Base-by-base conservation (phyloP, 805 yeast genomes). In the Wickerhamomyces hampshirensis region DNA sequence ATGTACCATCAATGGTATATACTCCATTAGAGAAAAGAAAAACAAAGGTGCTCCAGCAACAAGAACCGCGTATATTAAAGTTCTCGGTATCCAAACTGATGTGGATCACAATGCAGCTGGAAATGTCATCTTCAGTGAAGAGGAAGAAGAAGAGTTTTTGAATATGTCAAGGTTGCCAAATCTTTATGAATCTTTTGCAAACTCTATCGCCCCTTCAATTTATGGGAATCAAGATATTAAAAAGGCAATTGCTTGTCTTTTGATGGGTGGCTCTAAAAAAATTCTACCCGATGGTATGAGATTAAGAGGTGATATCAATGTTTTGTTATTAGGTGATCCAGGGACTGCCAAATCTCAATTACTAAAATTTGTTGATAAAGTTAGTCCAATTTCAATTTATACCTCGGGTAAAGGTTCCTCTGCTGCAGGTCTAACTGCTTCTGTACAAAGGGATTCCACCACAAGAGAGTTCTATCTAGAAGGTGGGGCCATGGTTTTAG, bases 401-500 rank as follows among this genome's bases (percentile, higher is more conserved):
- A 91, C 99, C 0, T 88, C 98, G 0, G 99, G 99, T 67, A 93
- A 93, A 57, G 99, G 99, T 54, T 91, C 98, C 0, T 91, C 98
- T 9, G 99, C 99, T 2, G 99, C 98, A 3, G 99, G 99, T 78
- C 73, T 93, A 62, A 93, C 99, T 2, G 98, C 98, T 1, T 83
- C 95, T 13, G 98, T 93, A 14, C 98, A 91, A 65, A 74, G 96
- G 58, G 98, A 93, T 59, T 71, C 86, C 2, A 68, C 70, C 17
- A 84, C 96, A 0, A 69, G 96, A 45, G 98, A 93, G 51, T 93
- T 91, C 59, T 91, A 85, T 59, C 68, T 93, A 36, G 99, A 93
- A 72, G 98, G 99, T 42, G 99, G 99, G 63, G 99, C 99, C 7
- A 89, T 93, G 97, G 98, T 93, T n/a, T 68, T 93, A 34, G 98